A percentile compares a stretch with the other conserved stretches of the same genome.
Evolutionary conservation across 441 rosid genomes (phyloP).

Genomic region (Geranium incanum): DNA sequence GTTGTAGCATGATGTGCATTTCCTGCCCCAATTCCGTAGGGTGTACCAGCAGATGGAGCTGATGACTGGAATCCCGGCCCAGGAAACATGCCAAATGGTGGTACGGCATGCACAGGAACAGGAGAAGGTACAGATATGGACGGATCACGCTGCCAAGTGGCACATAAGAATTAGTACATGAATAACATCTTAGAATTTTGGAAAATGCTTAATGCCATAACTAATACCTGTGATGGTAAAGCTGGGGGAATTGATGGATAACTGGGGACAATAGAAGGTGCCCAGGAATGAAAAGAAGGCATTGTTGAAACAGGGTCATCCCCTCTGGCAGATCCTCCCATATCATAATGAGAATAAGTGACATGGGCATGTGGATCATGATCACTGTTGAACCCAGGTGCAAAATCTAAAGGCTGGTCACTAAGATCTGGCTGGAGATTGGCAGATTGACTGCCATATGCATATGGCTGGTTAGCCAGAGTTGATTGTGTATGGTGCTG

Average conservation of each 20-base stretch:
- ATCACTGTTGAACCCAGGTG: constrained; percentile 46
- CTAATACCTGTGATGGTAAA: constrained; percentile 50
- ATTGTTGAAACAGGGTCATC: constrained; percentile 30
- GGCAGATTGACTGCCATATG: constrained; percentile 51
- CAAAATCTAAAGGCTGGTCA: constrained; percentile 68
- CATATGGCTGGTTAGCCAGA: constrained; percentile 39
- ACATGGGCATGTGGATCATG: constrained; percentile 41
- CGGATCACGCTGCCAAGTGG: constrained; percentile 53
- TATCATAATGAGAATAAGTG: constrained; percentile 43
- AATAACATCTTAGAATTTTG: constrained; percentile 13
- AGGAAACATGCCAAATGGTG: constrained; percentile 64
- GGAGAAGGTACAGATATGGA: constrained; percentile 43
- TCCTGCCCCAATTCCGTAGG: constrained; percentile 53
- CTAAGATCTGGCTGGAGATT: constrained; percentile 44
- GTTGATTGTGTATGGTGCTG: constrained; percentile 38
- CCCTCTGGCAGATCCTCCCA: constrained; percentile 32
- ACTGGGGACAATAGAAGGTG: constrained; percentile 43
- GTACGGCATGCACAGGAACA: constrained; percentile 53
- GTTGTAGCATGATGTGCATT: constrained; percentile 47
- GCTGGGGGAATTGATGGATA: constrained; percentile 59
- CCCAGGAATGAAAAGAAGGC: constrained; percentile 52
- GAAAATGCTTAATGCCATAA: constrained; percentile 16
- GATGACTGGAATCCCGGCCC: constrained; percentile 57
- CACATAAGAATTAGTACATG: constrained; percentile 21
- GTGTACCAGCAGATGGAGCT: constrained; percentile 42